Evolutionary conservation across 2,329 filamentous ascomycete genomes (phyloP), one percentile per base, ranked within the genome.

Genomic region (Penicillium brevicompactum): DNA sequence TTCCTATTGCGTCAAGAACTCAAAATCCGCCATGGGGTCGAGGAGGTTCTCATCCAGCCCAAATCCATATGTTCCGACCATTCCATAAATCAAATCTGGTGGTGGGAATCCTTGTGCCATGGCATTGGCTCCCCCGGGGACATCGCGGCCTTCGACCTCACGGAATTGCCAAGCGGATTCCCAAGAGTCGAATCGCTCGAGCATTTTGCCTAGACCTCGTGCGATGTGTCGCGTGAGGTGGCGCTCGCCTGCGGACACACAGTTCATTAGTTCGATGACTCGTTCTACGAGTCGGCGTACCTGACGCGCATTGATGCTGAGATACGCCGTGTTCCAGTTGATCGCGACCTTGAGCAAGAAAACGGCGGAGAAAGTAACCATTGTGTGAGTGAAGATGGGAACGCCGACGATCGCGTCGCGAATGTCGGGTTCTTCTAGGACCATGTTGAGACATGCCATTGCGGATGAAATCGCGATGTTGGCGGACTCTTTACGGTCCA

Each of bases 381-480:
- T 76, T 1, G 75, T 77, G 50, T 77, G 76, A 0, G 76, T 74
- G 59, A 76, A 76, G 14, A 78, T 74, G 5, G 77, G 73, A 1
- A 81, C 78, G 2, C 80, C 80, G 18, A 79, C 77, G 16, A 76
- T 73, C 16, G 79, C 78, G 37, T 78, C 75, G 3, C 76, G 74
- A 47, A 82, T 80, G 57, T 80, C 74, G 14, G 70, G 66, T 41
- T 81, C 79, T 18, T 83, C 77, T 0, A 79, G 70, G 1, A 76
- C 73, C 64, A 78, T 77, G 48, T 77, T 77, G 1, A 82, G 67
- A 46, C 76, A 78, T 6, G 73, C 71, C 68, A 78, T 80, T 56
- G 67, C 80, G 41, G 72, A 82, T 63, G 67, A 79, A 63, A 74
- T 82, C 66, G 66, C 80, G 66, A 76, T 74, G 49, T 76, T 76